A percentile compares a stretch with the other conserved stretches of the same genome.
phyloP scores from a whole-genome alignment of 2,329 filamentous ascomycete genomes.

The Apiospora aurea region DNA sequence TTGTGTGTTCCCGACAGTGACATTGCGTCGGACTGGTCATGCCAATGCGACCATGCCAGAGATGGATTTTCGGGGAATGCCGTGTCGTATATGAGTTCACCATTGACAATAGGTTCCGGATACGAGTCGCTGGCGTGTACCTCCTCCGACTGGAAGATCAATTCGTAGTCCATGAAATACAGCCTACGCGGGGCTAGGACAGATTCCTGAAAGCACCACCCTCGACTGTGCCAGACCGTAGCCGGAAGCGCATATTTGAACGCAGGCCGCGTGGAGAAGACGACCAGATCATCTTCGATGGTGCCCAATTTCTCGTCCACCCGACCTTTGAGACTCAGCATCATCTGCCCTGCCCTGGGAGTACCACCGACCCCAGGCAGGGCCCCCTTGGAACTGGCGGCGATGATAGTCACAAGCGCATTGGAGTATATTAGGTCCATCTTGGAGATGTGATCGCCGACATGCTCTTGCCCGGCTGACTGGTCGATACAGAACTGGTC shows the following conservation, averaged over 20 bases:
- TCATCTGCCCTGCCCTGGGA: background rate
- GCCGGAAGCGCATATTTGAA: background rate
- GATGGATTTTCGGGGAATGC: background rate
- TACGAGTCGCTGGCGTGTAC: slow-evolving; percentile 21
- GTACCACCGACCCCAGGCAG: slow-evolving; percentile 10
- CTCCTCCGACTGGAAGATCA: background rate
- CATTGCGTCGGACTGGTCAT: background rate
- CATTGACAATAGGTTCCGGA: slow-evolving; percentile 6
- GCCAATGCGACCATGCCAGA: background rate
- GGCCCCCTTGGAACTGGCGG: slow-evolving; percentile 25
- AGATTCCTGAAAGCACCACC: slow-evolving; percentile 30
- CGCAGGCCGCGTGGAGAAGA: slow-evolving; percentile 21
- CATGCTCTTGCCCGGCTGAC: background rate
- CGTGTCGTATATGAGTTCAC: background rate
- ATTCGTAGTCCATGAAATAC: slow-evolving; percentile 27
- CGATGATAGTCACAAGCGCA: slow-evolving; percentile 25
- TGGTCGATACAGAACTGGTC: slow-evolving; percentile 28
- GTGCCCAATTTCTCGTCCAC: background rate
- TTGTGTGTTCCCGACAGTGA: background rate
- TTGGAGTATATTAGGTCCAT: slow-evolving; percentile 28
- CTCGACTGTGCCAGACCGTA: slow-evolving; percentile 24
- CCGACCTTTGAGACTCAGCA: background rate
- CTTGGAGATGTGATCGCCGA: slow-evolving; percentile 22
- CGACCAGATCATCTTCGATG: background rate
- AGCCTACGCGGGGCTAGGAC: slow-evolving; percentile 13